A percentile compares a stretch with the other conserved stretches of the same genome.
phyloP scores from a whole-genome alignment of 2,329 filamentous ascomycete species.

The Arthrobotrys megalospora region DNA sequence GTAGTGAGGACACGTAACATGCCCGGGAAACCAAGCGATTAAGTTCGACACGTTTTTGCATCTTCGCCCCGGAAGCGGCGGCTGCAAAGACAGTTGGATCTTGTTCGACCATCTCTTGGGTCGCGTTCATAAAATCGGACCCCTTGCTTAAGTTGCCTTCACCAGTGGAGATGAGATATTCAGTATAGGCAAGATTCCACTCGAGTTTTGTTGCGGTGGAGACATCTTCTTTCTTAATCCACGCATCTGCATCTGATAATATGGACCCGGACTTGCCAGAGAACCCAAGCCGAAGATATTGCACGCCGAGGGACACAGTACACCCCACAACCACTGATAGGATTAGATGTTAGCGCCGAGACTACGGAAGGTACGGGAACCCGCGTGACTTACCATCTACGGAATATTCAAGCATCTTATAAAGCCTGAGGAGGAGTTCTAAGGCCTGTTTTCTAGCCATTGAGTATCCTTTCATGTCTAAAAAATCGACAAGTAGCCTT shows the following conservation, averaged over 20 bases:
- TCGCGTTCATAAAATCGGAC: slow-evolving; percentile 65
- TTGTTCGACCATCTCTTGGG: slow-evolving; percentile 65
- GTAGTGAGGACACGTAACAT: slow-evolving; percentile 76
- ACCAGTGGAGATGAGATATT: slow-evolving; percentile 77
- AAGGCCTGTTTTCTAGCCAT: slow-evolving; percentile 63
- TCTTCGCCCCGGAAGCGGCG: slow-evolving; percentile 66
- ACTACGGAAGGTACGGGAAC: not conserved
- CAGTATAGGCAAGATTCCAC: slow-evolving; percentile 80
- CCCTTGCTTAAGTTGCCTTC: slow-evolving; percentile 76
- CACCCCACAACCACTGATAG: slow-evolving; percentile 61
- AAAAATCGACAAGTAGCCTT: slow-evolving; percentile 63
- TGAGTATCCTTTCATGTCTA: slow-evolving; percentile 64
- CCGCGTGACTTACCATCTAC: slow-evolving; percentile 24
- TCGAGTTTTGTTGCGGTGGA: slow-evolving; percentile 70
- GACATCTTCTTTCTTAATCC: slow-evolving; percentile 67
- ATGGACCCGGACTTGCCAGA: slow-evolving; percentile 73
- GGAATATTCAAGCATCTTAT: slow-evolving; percentile 54
- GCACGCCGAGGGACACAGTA: slow-evolving; percentile 69
- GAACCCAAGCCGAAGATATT: slow-evolving; percentile 75
- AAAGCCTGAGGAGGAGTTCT: slow-evolving; percentile 62
- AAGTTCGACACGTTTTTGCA: slow-evolving; percentile 68
- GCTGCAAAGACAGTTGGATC: slow-evolving; percentile 64
- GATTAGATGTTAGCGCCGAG: not conserved
- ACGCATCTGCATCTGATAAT: slow-evolving; percentile 74
- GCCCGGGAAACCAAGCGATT: slow-evolving; percentile 75